Evolutionary conservation across 192 early-diverging fungal species (phyloP), one percentile per base, ranked within the genome.

Genomic region (Fimicolochytrium jonesii): DNA sequence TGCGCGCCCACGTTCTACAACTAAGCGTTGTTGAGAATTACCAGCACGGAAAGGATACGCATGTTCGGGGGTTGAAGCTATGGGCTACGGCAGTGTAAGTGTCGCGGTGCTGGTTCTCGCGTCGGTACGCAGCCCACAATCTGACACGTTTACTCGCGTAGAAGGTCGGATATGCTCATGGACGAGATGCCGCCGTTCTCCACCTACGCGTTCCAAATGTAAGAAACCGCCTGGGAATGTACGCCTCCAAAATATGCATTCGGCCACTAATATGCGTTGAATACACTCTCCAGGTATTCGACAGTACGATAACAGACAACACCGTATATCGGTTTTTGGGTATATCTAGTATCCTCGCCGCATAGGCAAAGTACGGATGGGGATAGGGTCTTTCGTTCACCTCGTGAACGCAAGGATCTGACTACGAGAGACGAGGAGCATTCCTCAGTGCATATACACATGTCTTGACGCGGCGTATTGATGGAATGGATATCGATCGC

Each of bases 1-100:
- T 90, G 25, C 75, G 78, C 6, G 77, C 83, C 0, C 75, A 85
- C 63, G 43, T 87, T 23, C 54, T 94, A 13, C 92, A 92, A 66
- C 67, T 94, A 20, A 74, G 73, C 6, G 71, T 94, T 11, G 54
- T 86, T 2, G 67, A 72, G 4, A 93, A 92, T 59, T 86, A 89
- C 49, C 86, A 87, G 60, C 86, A 89, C 55, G 92, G 92, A 18
- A 86, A 87, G 59, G 92, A 94, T 68, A 89, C 88, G 0, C 92
- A 92, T 64, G 69, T 94, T 26, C 80, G 92, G 26, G 88, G 85
- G 42, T 43, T 91, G 28, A 89, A 86, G 59, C 63, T 91, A 0
- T 88, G 72, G 56, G 69, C 80, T 0, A 74, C 83, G 29, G 73
- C 61, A 59, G 43, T 61, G 84, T 88, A 72, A 76, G 80, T 79